A percentile compares a stretch with the other conserved stretches of the same genome.
Conservation (phyloP, 1,139 yeast species). For the Sugiyamaella castrensis region DNA sequence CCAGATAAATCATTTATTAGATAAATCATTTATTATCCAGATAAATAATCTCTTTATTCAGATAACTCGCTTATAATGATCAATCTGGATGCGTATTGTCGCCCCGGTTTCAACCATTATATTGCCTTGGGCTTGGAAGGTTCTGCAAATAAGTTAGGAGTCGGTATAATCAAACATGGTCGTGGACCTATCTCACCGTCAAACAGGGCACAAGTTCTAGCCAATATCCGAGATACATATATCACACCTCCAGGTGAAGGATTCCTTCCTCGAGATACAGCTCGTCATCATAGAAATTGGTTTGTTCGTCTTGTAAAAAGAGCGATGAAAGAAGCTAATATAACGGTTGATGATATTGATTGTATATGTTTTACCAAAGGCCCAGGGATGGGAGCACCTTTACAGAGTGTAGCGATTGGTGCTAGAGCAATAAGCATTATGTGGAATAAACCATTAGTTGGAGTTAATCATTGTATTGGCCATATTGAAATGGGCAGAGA, state of each 20-base stretch:
- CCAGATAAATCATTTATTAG: too few relatives aligned
- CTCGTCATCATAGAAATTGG: constrained; percentile 95
- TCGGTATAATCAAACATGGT: constrained; percentile 79
- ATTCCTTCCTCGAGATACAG: constrained; percentile 91
- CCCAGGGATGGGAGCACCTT: constrained; percentile 99
- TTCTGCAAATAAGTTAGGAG: constrained; percentile 93
- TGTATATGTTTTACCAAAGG: constrained; percentile 96
- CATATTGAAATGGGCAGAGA: constrained; percentile 99
- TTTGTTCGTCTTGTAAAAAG: constrained; percentile 71
- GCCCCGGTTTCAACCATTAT: constrained; percentile 29
- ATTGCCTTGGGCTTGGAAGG: constrained; percentile 92
- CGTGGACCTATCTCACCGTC: constrained; percentile 40
- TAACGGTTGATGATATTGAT: constrained; percentile 61
- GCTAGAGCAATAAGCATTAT: constrained; percentile 81
- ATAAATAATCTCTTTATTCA: too few relatives aligned
- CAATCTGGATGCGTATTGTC: constrained; percentile 25
- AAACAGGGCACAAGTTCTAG: constrained; percentile 69
- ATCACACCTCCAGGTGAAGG: constrained; percentile 98
- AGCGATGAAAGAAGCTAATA: constrained; percentile 62
- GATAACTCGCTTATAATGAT: constrained; percentile 16
- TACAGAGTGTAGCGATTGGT: constrained; percentile 88
- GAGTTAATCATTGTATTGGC: constrained; percentile 96
- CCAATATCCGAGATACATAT: constrained; percentile 92
- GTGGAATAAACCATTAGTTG: constrained; percentile 83
- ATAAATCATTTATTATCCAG: too few relatives aligned